Evolutionary conservation across 2,329 filamentous ascomycete genomes (phyloP).

Genomic region (Diatrype stigma): DNA sequence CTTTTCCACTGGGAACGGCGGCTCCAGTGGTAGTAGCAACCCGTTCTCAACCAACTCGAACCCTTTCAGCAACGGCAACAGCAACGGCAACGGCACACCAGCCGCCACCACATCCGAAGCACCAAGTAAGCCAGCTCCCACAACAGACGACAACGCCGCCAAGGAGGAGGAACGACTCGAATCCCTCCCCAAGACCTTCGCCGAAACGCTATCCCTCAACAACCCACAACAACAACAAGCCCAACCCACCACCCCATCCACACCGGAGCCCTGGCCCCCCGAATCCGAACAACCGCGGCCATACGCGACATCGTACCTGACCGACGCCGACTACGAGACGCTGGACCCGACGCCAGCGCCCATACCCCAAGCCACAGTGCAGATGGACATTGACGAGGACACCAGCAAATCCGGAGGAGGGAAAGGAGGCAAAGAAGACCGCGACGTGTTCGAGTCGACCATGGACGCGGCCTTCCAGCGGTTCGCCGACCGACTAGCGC

Average conservation of each 20-base stretch:
- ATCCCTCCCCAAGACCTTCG: slow-evolving; percentile 58
- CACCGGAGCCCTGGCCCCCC: slow-evolving; percentile 72
- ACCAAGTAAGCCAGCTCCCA: slow-evolving; percentile 19
- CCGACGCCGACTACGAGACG: slow-evolving; percentile 89
- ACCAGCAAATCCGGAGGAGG: slow-evolving; percentile 11
- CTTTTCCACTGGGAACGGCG: slow-evolving; percentile 46
- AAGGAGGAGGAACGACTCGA: slow-evolving; percentile 19
- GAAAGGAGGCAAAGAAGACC: slow-evolving; percentile 56
- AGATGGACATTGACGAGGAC: slow-evolving; percentile 40
- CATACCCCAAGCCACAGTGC: slow-evolving; percentile 44
- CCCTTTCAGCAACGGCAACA: slow-evolving; percentile 35
- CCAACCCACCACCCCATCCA: slow-evolving; percentile 24
- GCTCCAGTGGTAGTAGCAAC: slow-evolving; percentile 40
- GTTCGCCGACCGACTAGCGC: slow-evolving; percentile 71
- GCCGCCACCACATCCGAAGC: slow-evolving; percentile 17
- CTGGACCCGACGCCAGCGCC: slow-evolving; percentile 59
- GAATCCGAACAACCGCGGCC: slow-evolving; percentile 59
- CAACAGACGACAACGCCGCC: slow-evolving; percentile 16
- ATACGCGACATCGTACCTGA: slow-evolving; percentile 73
- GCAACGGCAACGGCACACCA: background rate
- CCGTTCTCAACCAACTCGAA: slow-evolving; percentile 55
- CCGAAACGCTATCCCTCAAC: slow-evolving; percentile 74
- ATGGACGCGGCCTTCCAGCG: slow-evolving; percentile 76
- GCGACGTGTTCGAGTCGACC: slow-evolving; percentile 66
- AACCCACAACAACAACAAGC: slow-evolving; percentile 33